Base-by-base conservation (phyloP, 352 stramenopile species). In the Phytophthora hibernalis region DNA sequence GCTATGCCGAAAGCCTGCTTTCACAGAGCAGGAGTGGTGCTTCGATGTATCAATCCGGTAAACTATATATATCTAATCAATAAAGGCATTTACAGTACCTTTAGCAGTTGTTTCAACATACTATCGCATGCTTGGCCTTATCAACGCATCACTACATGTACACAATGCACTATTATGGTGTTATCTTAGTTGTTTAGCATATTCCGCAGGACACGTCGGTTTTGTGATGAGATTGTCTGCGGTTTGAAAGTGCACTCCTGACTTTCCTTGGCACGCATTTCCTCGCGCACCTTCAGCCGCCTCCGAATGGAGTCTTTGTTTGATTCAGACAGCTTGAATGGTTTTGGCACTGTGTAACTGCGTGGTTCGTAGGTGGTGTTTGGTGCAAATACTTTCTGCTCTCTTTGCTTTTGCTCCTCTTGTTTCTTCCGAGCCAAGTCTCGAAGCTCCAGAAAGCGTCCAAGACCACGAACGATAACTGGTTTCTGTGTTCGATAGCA, bases 401-500 rank as follows among this genome's bases (percentile, higher is more conserved):
- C 82, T 18, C 86, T 81, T 61, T 87, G 54, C 21, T 84, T 79
- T 47, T 83, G 76, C 42, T 95, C 87, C 18, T 74, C 65, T 61
- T 84, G 76, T 18, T 93, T 80, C 10, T 85, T 75, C 58, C 86
- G 82, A n/a, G 87, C 87, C 2, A 83, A 61, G 9, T 95, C 79
- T 56, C 83, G 77, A 11, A 92, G 74, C 55, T 96, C 86, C 28
- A 97, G 65, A 65, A 95, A 95, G 12, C 88, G 65, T 0, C 76
- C 83, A 24, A 97, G 79, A 8, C 89, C 89, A 18, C 87, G 82
- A 3, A 97, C 87, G 22, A 97, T 83, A 8, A 97, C 80, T 0
- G 74, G 77, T 20, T 84, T 77, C 60, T 76, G 59, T 20, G 13
- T 45, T 33, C 7, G 38, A 52, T 8, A 49, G 31, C 24, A 24